These are phyloP conservation scores for Mycosphaerella sp. DNA, from an alignment of 2,329 filamentous ascomycete species.

Conservation along the genomic window DNA sequence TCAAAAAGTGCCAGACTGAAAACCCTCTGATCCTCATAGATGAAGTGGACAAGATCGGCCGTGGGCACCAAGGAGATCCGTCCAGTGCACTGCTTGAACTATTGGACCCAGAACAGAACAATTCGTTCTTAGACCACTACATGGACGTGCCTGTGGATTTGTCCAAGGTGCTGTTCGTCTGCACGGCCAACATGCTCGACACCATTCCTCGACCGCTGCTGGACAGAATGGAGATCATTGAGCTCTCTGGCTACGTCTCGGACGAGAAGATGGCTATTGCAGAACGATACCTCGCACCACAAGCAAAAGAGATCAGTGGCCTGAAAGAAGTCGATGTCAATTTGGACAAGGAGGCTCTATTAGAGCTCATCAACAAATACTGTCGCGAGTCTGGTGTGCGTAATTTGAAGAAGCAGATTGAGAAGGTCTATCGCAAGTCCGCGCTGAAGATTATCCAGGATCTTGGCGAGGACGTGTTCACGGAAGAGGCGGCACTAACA, in stretches of 20 bases:
- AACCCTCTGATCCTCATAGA: constrained; percentile 96
- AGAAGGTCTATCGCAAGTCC: constrained; percentile 97
- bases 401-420: constrained; percentile 98
- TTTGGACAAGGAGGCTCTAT: constrained; percentile 80
- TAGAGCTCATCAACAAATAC: constrained; percentile 97
- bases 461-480: constrained; percentile 74
- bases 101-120: constrained; percentile 95
- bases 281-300: constrained; percentile 82
- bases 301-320: constrained; percentile 89
- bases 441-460: constrained; percentile 96
- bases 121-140: constrained; percentile 95
- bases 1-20: constrained; percentile 99
- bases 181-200: constrained; percentile 98
- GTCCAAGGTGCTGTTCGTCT: constrained; percentile 96
- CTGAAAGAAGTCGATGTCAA: constrained; percentile 84
- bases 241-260: constrained; percentile 90
- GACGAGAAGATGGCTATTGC: constrained; percentile 99
- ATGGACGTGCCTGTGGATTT: constrained; percentile 97
- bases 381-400: constrained; percentile 95
- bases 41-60: constrained; percentile 96
- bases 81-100: constrained; percentile 89
- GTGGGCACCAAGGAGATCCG: constrained; percentile 93
- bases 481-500: constrained; percentile 76
- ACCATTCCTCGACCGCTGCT: constrained; percentile 91
- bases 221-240: constrained; percentile 96